Percentiles rank a stretch among this genome's conserved stretches.
These are phyloP conservation scores for Botryotinia calthae DNA, from an alignment of 2,329 filamentous ascomycete species.

Conservation along the genomic window DNA sequence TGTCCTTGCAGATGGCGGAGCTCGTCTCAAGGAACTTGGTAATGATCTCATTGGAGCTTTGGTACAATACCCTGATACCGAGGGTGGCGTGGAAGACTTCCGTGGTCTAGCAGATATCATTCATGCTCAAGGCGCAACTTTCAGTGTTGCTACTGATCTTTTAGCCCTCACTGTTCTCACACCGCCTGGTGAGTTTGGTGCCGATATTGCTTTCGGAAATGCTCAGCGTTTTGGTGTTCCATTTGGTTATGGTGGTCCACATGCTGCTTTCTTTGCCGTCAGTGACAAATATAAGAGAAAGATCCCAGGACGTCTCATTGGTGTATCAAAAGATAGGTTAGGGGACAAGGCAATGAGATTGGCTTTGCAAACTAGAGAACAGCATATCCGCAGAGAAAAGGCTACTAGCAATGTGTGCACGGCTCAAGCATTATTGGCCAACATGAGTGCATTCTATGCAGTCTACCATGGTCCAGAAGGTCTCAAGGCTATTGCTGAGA, in stretches of 20 bases:
- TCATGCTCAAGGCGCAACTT: constrained; percentile 73
- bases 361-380: constrained; percentile 88
- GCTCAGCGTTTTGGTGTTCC: constrained; percentile 90
- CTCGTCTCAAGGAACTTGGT: constrained; percentile 69
- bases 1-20: constrained; percentile 61
- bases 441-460: constrained; percentile 94
- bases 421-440: constrained; percentile 87
- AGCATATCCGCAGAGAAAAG: constrained; percentile 95
- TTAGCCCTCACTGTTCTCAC: constrained; percentile 83
- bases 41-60: constrained; percentile 84
- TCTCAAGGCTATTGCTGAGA: constrained; percentile 78
- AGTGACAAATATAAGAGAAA: constrained; percentile 90
- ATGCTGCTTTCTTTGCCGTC: constrained; percentile 93
- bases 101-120: constrained; percentile 69
- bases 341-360: constrained; percentile 79
- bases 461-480: constrained; percentile 88
- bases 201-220: constrained; percentile 91
- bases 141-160: constrained; percentile 87
- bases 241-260: constrained; percentile 89
- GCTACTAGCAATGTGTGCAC: constrained; percentile 98
- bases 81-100: constrained; percentile 77
- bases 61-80: constrained; percentile 92
- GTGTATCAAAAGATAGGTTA: constrained; percentile 85
- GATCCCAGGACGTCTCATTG: constrained; percentile 86
- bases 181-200: constrained; percentile 89